Percentiles rank a stretch among this genome's conserved stretches.
phyloP scores from a whole-genome alignment of 2,329 filamentous ascomycete species.

The Sporothrix variecibatus region DNA sequence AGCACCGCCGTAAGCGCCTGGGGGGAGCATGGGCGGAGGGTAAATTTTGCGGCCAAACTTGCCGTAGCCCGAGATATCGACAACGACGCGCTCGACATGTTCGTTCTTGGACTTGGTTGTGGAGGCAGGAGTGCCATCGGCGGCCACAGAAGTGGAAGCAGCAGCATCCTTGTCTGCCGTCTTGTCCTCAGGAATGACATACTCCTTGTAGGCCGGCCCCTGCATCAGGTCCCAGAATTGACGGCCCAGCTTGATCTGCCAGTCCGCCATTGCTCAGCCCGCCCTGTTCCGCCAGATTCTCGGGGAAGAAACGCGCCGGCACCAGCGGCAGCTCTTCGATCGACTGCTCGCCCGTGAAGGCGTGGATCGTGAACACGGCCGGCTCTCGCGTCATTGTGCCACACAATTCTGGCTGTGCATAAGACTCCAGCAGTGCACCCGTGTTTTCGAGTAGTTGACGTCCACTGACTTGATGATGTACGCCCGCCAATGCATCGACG shows the following conservation, averaged over 20 bases:
- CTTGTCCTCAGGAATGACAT: conserved; percentile 46
- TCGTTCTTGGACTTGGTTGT: conserved; percentile 25
- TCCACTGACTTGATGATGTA: conserved; percentile 44
- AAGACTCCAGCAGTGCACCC: conserved; percentile 44
- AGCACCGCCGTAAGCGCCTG: neutral
- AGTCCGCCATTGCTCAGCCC: conserved; percentile 40
- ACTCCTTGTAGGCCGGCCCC: conserved; percentile 49
- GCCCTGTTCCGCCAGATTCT: conserved; percentile 37
- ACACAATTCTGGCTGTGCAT: conserved; percentile 35
- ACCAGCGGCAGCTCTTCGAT: conserved; percentile 46
- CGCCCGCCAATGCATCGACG: conserved; percentile 43
- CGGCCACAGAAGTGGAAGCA: neutral
- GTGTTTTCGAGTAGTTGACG: neutral
- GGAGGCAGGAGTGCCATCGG: neutral
- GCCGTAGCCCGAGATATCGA: neutral
- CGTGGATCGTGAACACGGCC: conserved; percentile 40
- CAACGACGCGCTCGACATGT: conserved; percentile 43
- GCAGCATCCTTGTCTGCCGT: conserved; percentile 16
- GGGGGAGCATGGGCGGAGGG: neutral
- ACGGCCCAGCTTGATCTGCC: conserved; percentile 46
- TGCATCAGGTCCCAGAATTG: conserved; percentile 52
- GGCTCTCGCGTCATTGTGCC: conserved; percentile 43
- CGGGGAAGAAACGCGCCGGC: conserved; percentile 47
- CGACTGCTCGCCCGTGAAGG: conserved; percentile 48
- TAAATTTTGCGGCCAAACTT: neutral